These are phyloP conservation scores for Leucaena leucocephala DNA, from an alignment of 306 rosid genomes.

Conservation along the genomic window DNA sequence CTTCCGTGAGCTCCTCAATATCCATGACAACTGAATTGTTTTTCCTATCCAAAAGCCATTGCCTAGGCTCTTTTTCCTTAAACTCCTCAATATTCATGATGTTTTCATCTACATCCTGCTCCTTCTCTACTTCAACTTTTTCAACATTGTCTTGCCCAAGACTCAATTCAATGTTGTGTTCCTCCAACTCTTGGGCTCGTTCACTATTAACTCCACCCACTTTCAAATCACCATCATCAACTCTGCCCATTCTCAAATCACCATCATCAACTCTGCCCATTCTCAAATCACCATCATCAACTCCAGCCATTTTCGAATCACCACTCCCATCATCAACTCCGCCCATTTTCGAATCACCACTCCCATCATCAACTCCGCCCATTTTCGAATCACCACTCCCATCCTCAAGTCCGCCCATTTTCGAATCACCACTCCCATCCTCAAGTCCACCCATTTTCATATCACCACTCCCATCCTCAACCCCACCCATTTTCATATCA, in stretches of 20 bases:
- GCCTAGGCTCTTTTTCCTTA: conserved; percentile 54
- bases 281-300: neutral
- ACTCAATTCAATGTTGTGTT: conserved; percentile 57
- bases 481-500: neutral
- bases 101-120: conserved; percentile 46
- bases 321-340: conserved; percentile 23
- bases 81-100: conserved; percentile 59
- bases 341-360: neutral
- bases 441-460: neutral
- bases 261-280: conserved; percentile 35
- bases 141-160: conserved; percentile 58
- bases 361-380: neutral
- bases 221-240: conserved; percentile 36
- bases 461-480: neutral
- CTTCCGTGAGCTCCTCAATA: conserved; percentile 59
- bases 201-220: conserved; percentile 41
- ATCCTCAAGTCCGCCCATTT: neutral
- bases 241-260: conserved; percentile 26
- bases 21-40: conserved; percentile 51
- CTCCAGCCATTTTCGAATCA: neutral
- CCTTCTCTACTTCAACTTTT: conserved; percentile 42
- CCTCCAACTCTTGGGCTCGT: conserved; percentile 52
- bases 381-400: neutral
- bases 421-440: neutral
- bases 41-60: conserved; percentile 63